Evolutionary conservation across 148 eudicot genomes (phyloP).

Genomic region (Talinum fruticosum): DNA sequence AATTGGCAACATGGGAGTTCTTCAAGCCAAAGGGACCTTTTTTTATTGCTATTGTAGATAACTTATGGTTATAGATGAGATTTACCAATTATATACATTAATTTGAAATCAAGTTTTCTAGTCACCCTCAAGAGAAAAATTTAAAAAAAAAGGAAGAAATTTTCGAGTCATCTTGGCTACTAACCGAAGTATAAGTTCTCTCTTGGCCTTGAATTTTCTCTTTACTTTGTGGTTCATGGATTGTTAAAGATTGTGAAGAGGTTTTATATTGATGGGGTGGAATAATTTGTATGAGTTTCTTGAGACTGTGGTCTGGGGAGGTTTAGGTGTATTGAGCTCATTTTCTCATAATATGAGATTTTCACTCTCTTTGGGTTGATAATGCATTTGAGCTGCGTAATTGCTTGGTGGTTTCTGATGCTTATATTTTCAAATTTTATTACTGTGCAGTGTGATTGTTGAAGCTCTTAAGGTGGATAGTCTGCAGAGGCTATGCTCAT

Average conservation of each 20-base stretch:
- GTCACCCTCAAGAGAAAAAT: background rate
- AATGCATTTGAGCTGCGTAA: background rate
- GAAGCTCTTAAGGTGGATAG: conserved; percentile 98
- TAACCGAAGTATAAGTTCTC: background rate
- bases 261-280: too few relatives aligned
- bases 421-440: background rate
- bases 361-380: background rate
- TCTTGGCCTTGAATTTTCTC: background rate
- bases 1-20: background rate
- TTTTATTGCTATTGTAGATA: background rate
- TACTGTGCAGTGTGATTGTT: conserved; percentile 77
- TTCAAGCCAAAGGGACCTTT: background rate
- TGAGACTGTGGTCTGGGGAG: too few relatives aligned
- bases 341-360: background rate
- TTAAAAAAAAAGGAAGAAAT: too few relatives aligned
- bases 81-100: background rate
- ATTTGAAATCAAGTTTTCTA: too few relatives aligned
- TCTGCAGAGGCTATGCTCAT: conserved; percentile 93
- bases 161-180: background rate
- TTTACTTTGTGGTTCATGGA: background rate
- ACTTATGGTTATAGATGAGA: background rate
- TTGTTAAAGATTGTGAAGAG: background rate
- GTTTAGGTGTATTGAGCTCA: background rate
- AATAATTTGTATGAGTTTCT: background rate
- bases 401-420: background rate